Evolutionary conservation across 2,329 filamentous ascomycete genomes (phyloP), one percentile per base, ranked within the genome.

Genomic region (Fusarium sp.): DNA sequence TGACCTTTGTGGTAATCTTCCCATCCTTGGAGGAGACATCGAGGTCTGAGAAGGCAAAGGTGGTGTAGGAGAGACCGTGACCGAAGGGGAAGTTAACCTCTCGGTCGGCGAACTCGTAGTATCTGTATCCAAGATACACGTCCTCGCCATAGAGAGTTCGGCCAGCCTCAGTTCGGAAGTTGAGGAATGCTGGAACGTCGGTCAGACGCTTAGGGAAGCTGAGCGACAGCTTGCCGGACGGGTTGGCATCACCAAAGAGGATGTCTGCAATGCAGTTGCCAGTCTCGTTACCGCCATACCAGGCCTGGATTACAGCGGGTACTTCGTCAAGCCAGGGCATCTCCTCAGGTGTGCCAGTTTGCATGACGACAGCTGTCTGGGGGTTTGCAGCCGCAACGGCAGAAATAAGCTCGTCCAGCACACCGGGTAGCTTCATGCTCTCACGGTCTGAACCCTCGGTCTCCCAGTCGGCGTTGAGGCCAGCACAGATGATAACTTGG

Each of bases 201-300:
- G 91, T 86, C 1, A 91, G 76, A 17, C 84, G 83, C 53, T 83
- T 84, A 1, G 93, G 93, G 80, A 94, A 94, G 4, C 86, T 91
- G 22, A 94, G 83, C 0, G 92, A 91, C 2, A 94, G 84, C 77
- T 94, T 94, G 15, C 89, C 92, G 44, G 88, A 90, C 0, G 93
- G 93, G 75, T 92, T 94, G 46, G 88, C 85, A 65, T 90, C 87
- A 47, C 92, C 93, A 67, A 93, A 92, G 19, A 95, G 83, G 2
- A 95, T 85, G 69, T 95, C 92, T 0, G 91, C 92, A 65, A 97
- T 91, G 13, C 89, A 90, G 75, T 94, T 94, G 7, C 93, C 93
- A 7, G 91, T 91, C 81, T 96, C 93, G 74, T 96, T 93, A n/a
- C 93, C 93, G 63, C 92, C 92, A 74, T 94, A 96, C 92, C 92